Evolutionary conservation across 306 rosid genomes (phyloP).

Genomic region (Albizia julibrissin): DNA sequence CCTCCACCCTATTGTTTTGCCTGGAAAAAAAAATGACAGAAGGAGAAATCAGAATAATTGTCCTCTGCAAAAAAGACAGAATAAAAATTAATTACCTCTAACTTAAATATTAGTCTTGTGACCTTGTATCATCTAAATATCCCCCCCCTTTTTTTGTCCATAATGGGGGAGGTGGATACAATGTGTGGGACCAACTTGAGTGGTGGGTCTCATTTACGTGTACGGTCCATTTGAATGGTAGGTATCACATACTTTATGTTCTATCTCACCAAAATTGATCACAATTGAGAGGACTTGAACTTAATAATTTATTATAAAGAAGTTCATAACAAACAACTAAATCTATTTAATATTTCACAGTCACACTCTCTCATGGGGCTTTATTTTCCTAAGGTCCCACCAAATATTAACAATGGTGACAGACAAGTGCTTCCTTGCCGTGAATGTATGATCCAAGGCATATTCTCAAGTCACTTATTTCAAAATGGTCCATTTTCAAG

Average conservation of each 20-base stretch:
- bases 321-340: not conserved
- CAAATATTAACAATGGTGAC: slow-evolving; percentile 2
- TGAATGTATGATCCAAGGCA: slow-evolving; percentile 33
- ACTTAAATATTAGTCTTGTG: not conserved
- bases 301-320: not conserved
- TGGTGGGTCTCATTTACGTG: not conserved
- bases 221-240: not conserved
- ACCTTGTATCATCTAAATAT: not conserved
- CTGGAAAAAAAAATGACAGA: slow-evolving; percentile 45
- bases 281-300: not conserved
- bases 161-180: not conserved
- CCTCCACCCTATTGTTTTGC: slow-evolving; percentile 63
- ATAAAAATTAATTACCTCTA: not conserved
- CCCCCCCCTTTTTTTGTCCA: not conserved
- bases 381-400: slow-evolving; percentile 32
- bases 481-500: slow-evolving; percentile 31
- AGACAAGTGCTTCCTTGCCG: slow-evolving; percentile 15
- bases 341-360: not conserved
- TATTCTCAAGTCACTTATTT: slow-evolving; percentile 30
- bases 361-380: not conserved
- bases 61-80: not conserved
- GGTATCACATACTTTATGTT: not conserved
- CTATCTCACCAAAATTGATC: not conserved
- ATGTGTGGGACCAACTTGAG: not conserved
- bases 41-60: slow-evolving; percentile 3